Evolutionary conservation across 2,329 filamentous ascomycete genomes (phyloP).

Genomic region (Fusarium falciforme): DNA sequence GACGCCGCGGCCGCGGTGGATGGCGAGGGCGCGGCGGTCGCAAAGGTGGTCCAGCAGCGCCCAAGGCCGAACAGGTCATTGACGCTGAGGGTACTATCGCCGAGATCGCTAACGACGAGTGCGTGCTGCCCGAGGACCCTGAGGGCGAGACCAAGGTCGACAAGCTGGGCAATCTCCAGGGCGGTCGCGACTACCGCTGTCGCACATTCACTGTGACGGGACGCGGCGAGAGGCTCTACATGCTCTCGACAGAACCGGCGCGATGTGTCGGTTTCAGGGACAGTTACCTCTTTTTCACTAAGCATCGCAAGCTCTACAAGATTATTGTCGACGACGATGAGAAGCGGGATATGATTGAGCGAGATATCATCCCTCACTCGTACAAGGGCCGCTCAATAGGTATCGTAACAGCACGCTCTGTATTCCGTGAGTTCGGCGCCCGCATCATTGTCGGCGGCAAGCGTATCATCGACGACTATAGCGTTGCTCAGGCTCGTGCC

Average conservation of each 20-base stretch:
- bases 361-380: constrained; percentile 95
- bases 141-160: constrained; percentile 96
- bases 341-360: constrained; percentile 94
- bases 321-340: constrained; percentile 98
- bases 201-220: constrained; percentile 92
- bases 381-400: constrained; percentile 99
- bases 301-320: constrained; percentile 95
- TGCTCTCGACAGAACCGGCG: constrained; percentile 97
- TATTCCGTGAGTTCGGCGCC: constrained; percentile 96
- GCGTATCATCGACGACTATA: constrained; percentile 89
- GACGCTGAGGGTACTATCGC: constrained; percentile 95
- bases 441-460: constrained; percentile 93
- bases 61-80: constrained; percentile 84
- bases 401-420: constrained; percentile 94
- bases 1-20: constrained; percentile 74
- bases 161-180: constrained; percentile 84
- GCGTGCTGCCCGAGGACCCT: constrained; percentile 85
- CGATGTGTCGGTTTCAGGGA: constrained; percentile 97
- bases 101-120: constrained; percentile 92
- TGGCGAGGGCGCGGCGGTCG: constrained; percentile 76
- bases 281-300: constrained; percentile 98
- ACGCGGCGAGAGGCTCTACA: constrained; percentile 88
- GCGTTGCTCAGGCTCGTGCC: constrained; percentile 78
- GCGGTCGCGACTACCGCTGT: constrained; percentile 91
- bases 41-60: constrained; percentile 76